Evolutionary conservation across 345 rosid species (phyloP).

Genomic region (Hypericum androsaemum): DNA sequence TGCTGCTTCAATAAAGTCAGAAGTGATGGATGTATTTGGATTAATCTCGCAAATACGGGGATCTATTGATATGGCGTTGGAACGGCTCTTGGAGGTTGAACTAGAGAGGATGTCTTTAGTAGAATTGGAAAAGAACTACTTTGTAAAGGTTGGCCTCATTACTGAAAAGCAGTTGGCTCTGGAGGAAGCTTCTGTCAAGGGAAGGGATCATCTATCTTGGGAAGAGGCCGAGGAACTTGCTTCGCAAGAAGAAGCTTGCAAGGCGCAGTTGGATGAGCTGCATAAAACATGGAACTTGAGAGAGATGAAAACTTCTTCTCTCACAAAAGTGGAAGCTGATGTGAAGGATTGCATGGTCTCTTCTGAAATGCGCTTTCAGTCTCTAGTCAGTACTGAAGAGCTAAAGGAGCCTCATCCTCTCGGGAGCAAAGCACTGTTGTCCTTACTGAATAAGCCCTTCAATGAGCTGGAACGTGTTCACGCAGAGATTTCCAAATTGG

Average conservation of each 20-base stretch:
- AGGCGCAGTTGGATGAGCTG: slow-evolving; percentile 73
- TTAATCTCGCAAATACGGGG: slow-evolving; percentile 68
- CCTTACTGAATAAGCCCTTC: slow-evolving; percentile 50
- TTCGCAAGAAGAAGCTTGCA: slow-evolving; percentile 92
- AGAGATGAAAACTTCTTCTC: slow-evolving; percentile 51
- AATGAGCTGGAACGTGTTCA: slow-evolving; percentile 55
- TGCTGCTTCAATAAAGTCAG: slow-evolving; percentile 58
- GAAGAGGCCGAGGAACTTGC: slow-evolving; percentile 97
- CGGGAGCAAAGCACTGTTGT: slow-evolving; percentile 49
- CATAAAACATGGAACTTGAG: slow-evolving; percentile 78
- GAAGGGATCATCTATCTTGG: slow-evolving; percentile 90
- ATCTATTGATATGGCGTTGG: slow-evolving; percentile 64
- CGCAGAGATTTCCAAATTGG: slow-evolving; percentile 34
- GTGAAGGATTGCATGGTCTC: slow-evolving; percentile 43
- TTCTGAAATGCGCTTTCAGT: slow-evolving; percentile 51
- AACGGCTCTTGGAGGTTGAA: slow-evolving; percentile 69
- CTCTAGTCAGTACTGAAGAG: slow-evolving; percentile 43
- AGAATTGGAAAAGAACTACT: slow-evolving; percentile 76
- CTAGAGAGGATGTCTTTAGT: slow-evolving; percentile 60
- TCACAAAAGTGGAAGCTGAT: slow-evolving; percentile 52
- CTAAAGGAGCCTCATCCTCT: slow-evolving; percentile 33
- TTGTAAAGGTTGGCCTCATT: slow-evolving; percentile 69
- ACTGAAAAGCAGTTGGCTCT: slow-evolving; percentile 79
- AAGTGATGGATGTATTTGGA: slow-evolving; percentile 76
- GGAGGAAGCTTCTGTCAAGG: slow-evolving; percentile 71